A percentile compares a stretch with the other conserved stretches of the same genome.
These are phyloP conservation scores for Gaeumannomyces sp. DNA, from an alignment of 2,329 filamentous ascomycete species.

Conservation along the genomic window DNA sequence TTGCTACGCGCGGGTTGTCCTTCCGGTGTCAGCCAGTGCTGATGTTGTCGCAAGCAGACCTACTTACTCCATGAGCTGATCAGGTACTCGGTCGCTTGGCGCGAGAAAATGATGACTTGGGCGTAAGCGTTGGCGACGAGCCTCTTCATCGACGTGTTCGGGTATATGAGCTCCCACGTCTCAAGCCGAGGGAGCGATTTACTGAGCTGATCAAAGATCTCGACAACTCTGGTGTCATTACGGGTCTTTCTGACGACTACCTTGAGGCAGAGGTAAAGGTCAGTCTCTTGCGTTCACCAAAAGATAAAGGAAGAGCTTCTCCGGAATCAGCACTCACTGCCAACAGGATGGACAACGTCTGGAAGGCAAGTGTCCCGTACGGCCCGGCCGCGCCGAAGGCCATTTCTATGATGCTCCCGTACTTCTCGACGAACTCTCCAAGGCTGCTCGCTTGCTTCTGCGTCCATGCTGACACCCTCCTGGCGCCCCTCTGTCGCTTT, in stretches of 20 bases:
- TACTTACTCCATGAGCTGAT: background rate
- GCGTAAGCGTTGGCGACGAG: background rate
- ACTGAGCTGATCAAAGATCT: background rate
- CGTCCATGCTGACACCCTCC: background rate
- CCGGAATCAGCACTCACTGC: background rate
- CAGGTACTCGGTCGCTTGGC: background rate
- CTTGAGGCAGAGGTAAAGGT: background rate
- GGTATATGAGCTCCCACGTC: background rate
- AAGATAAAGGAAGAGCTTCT: background rate
- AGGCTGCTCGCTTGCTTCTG: background rate
- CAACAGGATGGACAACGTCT: background rate
- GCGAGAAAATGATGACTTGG: background rate
- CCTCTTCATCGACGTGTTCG: background rate
- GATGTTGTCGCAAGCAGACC: background rate
- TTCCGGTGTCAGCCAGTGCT: too few relatives aligned
- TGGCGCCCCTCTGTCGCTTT: background rate
- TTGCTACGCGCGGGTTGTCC: background rate
- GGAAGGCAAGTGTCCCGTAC: background rate
- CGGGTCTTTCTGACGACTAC: background rate
- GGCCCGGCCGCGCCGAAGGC: background rate
- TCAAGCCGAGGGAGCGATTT: background rate
- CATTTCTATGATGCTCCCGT: background rate
- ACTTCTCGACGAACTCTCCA: conserved; percentile 1
- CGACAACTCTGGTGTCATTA: background rate
- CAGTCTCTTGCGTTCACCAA: background rate